Evolutionary conservation across 495 filamentous ascomycete genomes (phyloP).

Genomic region (Opeltia flavorubescens): DNA sequence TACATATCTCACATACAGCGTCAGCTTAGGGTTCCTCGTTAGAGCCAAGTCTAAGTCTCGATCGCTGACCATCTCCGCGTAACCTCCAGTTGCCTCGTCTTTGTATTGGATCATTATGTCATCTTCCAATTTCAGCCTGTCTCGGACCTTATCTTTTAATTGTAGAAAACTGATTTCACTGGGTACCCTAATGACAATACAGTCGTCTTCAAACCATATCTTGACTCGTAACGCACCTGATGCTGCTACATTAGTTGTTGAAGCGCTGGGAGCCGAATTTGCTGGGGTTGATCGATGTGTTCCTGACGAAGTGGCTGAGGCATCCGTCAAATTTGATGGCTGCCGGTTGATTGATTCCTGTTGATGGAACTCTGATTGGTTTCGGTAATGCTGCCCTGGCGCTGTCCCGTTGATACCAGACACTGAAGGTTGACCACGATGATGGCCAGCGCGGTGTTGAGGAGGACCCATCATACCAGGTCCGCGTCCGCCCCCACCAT

Average conservation of each 20-base stretch:
- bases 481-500: slow-evolving; percentile 34
- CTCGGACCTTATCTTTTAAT: slow-evolving; percentile 66
- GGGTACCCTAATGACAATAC: slow-evolving; percentile 81
- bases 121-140: slow-evolving; percentile 60
- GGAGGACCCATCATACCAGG: slow-evolving; percentile 36
- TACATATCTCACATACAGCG: slow-evolving; percentile 56
- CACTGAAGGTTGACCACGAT: slow-evolving; percentile 35
- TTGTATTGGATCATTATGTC: slow-evolving; percentile 69
- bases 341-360: slow-evolving; percentile 48
- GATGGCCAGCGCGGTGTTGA: slow-evolving; percentile 40
- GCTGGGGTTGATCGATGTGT: slow-evolving; percentile 7
- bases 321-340: slow-evolving; percentile 57
- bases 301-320: slow-evolving; percentile 28
- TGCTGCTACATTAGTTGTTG: slow-evolving; percentile 21
- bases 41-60: slow-evolving; percentile 68
- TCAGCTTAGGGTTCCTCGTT: slow-evolving; percentile 71
- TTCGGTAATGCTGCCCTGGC: slow-evolving; percentile 24
- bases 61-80: slow-evolving; percentile 59
- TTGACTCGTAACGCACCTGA: slow-evolving; percentile 69
- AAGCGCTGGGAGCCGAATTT: slow-evolving; percentile 21
- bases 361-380: slow-evolving; percentile 24
- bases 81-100: slow-evolving; percentile 61
- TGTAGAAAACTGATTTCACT: slow-evolving; percentile 62
- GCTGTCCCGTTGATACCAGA: slow-evolving; percentile 27
- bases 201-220: slow-evolving; percentile 78